Evolutionary conservation across 164 flowering plant genomes (phyloP), one percentile per base, ranked within the genome.

Genomic region (Magnolia changhungtana): DNA sequence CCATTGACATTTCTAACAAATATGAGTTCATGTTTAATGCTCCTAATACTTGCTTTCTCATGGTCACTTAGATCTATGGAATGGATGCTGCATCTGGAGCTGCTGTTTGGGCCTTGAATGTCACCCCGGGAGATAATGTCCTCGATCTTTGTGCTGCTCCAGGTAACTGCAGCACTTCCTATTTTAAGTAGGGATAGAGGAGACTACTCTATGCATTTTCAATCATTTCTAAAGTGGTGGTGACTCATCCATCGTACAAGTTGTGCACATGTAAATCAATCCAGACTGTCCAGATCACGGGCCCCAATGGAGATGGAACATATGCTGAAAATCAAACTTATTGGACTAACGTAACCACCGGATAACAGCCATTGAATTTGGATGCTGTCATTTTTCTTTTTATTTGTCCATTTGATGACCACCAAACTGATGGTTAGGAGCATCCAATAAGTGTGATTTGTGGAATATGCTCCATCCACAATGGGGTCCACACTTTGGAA

Each of bases 81-180:
- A 89, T 93, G 67, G 97, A 95, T 88, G 99, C 96, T 19, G 92
- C 98, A 55, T 93, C 98, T 74, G 99, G 96, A 67, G 98, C 98
- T 78, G 99, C 99, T 85, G 97, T 93, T 79, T 71, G 81, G 20
- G 94, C 96, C 50, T 82, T 95, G 87, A 75, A 82, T 74, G 82
- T 94, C 67, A 74, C 86, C 9, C 74, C 78, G 3, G 99, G 97
- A 79, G 98, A 95, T 82, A 98, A 93, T 74, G 88, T 95, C 66
- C 94, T 93, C 79, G 99, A 95, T 85, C 95, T 95, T 20, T 93
- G 99, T 86, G 92, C 98, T 80, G 98, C 99, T 81, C 99, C 99
- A 78, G 99, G 99, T 92, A 72, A 72, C 21, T 21, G 11, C 55
- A 31, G 24, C 19, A n/a, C 52, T 21, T 19, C 55, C 45, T 4